Percentiles rank a stretch among this genome's conserved stretches.
Evolutionary conservation across 371 early-diverging fungal genomes (phyloP).

Genomic region (Apophysomyces trapeziformis): DNA sequence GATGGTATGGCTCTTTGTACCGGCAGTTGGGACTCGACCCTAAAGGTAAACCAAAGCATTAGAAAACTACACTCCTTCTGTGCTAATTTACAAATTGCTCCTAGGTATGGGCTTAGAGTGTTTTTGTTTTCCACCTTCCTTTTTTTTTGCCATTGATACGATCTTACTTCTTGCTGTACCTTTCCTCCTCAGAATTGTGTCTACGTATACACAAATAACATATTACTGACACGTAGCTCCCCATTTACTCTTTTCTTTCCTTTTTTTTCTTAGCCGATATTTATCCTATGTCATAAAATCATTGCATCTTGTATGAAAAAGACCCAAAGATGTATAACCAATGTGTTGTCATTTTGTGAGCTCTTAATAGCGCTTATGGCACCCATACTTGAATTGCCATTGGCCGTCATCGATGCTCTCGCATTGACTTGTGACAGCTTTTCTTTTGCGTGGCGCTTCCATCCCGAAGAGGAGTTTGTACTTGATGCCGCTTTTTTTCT

Average conservation of each 20-base stretch:
- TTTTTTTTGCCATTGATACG: neutral
- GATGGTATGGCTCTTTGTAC: constrained; percentile 98
- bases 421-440: constrained; percentile 13
- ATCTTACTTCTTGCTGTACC: neutral
- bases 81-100: neutral
- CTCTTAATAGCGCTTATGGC: no score
- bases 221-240: constrained; percentile 4
- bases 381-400: no score
- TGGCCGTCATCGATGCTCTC: no score
- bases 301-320: no score
- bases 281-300: no score
- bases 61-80: neutral
- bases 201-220: neutral
- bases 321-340: no score
- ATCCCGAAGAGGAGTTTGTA: neutral
- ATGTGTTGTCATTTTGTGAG: no score
- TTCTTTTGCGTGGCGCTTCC: constrained; percentile 12
- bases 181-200: neutral
- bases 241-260: no score
- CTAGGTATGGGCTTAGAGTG: constrained; percentile 4
- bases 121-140: neutral
- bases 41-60: constrained; percentile 70
- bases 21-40: constrained; percentile 94
- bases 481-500: constrained; percentile 1
- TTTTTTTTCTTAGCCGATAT: no score